These are phyloP conservation scores for Naganishia liquefaciens DNA, from an alignment of 1,284 basidiomycete genomes.

Conservation along the genomic window DNA sequence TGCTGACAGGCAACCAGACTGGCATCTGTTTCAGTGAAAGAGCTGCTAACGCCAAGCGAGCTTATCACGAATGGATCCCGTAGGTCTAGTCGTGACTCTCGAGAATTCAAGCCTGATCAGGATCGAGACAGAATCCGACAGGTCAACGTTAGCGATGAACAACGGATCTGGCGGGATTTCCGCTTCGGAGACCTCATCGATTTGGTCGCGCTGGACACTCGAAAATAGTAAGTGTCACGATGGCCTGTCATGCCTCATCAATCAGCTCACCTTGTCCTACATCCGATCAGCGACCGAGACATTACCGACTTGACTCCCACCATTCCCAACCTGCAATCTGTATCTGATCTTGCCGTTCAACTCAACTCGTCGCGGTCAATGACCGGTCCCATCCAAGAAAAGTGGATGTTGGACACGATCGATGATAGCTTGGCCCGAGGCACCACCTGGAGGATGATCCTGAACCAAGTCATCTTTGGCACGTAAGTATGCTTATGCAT, in stretches of 20 bases:
- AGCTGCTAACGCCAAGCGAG: constrained; percentile 64
- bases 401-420: constrained; percentile 58
- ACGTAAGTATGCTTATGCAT: constrained; percentile 60
- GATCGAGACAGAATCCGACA: constrained; percentile 57
- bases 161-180: constrained; percentile 68
- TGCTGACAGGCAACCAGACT: constrained; percentile 31
- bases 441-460: constrained; percentile 29
- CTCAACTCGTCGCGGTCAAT: constrained; percentile 59
- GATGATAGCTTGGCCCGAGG: constrained; percentile 25
- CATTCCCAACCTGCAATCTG: constrained; percentile 61
- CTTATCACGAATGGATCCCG: constrained; percentile 70
- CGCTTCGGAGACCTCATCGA: constrained; percentile 64
- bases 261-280: not conserved
- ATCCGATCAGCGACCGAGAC: constrained; percentile 56
- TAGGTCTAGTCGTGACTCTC: not conserved
- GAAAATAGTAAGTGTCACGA: constrained; percentile 55
- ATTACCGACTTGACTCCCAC: constrained; percentile 64
- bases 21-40: constrained; percentile 63
- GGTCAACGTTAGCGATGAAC: constrained; percentile 62
- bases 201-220: constrained; percentile 60
- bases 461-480: constrained; percentile 58
- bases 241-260: not conserved
- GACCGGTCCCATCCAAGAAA: constrained; percentile 64
- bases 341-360: constrained; percentile 55
- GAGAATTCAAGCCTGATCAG: not conserved